Base-by-base conservation (phyloP, 2,329 filamentous ascomycete genomes). In the Fusarium compactum region DNA sequence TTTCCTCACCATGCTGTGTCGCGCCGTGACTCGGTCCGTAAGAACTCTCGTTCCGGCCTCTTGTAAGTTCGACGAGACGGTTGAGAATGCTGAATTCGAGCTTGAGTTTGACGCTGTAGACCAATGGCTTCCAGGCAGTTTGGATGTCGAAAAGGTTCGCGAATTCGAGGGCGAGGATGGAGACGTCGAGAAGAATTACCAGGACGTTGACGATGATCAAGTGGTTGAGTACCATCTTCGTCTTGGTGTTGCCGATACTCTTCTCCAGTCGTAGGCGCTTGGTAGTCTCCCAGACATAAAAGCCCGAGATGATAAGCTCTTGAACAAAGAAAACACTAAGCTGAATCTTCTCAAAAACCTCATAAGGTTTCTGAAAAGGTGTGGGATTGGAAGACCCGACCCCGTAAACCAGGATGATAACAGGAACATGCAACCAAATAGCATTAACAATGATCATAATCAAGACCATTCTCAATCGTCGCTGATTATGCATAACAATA, bases 371-470 rank as follows among this genome's bases (percentile, higher is more conserved):
- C 7, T 58, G 11, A 24, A 76, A 78, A 0, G 68, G 73, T 4
- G 27, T 45, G 0, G 75, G 69, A 8, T 74, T 70, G 4, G 53
- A 58, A 0, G 80, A 80, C 64, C 85, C 86, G 5, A 82, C 76
- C 10, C 85, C 87, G 56, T 85, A 89, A 0, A 86, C 86, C 11
- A 91, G 74, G 3, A 90, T 80, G 0, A 84, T 86, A 5, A 86
- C 86, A 2, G 85, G 84, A 0, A 87, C 75, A 70, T 89, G 85
- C 10, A 89, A 74, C 22, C 88, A 71, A 22, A 88, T 67, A 6
- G 82, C 82, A 71, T 90, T 84, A 65, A 80, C 72, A 50, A 90
- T 82, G 61, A 91, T 90, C 85, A 91, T 88, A 58, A 70, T 80
- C 5, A 89, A 80, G 0, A 88, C 84, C 24, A 81, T 80, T 3